Evolutionary conservation across 2,329 filamentous ascomycete genomes (phyloP).

Genomic region (Paracoccidioides lutzii): DNA sequence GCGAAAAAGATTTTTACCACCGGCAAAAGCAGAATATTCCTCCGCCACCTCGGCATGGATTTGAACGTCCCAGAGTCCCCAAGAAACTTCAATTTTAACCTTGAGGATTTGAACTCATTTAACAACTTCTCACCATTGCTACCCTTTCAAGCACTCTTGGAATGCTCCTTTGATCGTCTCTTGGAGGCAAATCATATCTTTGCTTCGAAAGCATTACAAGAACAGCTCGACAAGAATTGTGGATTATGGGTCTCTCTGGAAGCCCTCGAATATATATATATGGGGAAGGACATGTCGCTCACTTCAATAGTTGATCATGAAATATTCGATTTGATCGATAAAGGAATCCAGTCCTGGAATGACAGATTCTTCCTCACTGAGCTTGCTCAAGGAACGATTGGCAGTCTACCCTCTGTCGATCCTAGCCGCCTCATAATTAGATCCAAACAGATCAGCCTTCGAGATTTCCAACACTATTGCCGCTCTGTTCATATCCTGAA

Average conservation of each 20-base stretch:
- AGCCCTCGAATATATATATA: constrained; percentile 58
- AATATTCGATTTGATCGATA: constrained; percentile 65
- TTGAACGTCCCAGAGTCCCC: constrained; percentile 20
- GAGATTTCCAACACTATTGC: constrained; percentile 36
- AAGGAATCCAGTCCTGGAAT: constrained; percentile 50
- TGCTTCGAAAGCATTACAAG: constrained; percentile 53
- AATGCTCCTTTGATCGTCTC: constrained; percentile 58
- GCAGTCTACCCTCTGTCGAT: constrained; percentile 40
- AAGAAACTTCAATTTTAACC: constrained; percentile 22
- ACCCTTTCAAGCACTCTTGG: constrained; percentile 54
- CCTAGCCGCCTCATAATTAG: constrained; percentile 50
- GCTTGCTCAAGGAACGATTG: constrained; percentile 59
- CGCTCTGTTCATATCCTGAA: constrained; percentile 52
- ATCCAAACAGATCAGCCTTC: constrained; percentile 29
- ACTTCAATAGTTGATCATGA: constrained; percentile 53
- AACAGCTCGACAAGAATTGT: constrained; percentile 55
- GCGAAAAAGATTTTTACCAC: constrained; percentile 66
- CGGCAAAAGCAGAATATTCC: constrained; percentile 75
- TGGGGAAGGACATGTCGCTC: constrained; percentile 60
- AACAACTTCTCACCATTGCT: constrained; percentile 18
- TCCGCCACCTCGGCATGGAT: constrained; percentile 53
- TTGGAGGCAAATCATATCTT: constrained; percentile 61
- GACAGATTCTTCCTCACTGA: constrained; percentile 73
- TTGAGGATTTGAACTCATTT: constrained; percentile 29
- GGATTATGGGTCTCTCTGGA: constrained; percentile 53